Evolutionary conservation across 176 grass and related monocot species (phyloP).

Genomic region (Rhynchospora tenuis): DNA sequence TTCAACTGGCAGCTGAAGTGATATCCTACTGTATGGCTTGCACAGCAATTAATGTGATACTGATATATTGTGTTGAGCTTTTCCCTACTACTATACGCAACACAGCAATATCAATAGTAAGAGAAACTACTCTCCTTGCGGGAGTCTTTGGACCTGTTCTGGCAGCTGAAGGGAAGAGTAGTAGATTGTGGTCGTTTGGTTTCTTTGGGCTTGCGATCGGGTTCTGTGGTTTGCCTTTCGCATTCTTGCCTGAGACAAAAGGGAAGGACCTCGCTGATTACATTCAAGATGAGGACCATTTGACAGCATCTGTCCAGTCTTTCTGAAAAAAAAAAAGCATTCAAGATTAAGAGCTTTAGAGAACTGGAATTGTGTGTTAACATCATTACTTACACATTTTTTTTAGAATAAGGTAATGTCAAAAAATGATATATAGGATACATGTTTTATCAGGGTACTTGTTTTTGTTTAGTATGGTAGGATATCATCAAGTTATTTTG

Average conservation of each 20-base stretch:
- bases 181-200: conserved; percentile 50
- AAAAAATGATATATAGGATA: background rate
- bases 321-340: too few species aligned
- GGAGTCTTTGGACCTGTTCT: conserved; percentile 55
- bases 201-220: conserved; percentile 55
- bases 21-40: conserved; percentile 59
- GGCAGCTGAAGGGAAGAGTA: conserved; percentile 39
- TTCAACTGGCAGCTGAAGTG: conserved; percentile 38
- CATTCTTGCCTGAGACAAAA: conserved; percentile 60
- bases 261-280: conserved; percentile 57
- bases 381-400: background rate
- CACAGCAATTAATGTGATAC: conserved; percentile 51
- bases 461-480: background rate
- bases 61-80: conserved; percentile 75
- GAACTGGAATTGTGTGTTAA: background rate
- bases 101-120: conserved; percentile 69
- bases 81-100: conserved; percentile 78
- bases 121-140: conserved; percentile 52
- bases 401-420: background rate
- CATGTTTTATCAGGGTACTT: background rate
- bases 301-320: too few species aligned
- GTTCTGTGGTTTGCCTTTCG: conserved; percentile 31
- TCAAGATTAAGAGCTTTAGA: too few species aligned
- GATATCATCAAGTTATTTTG: background rate
- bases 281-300: conserved; percentile 72